phyloP scores from a whole-genome alignment of 768 basidiomycete genomes.

The Krasilnikovozyma curviuscula region DNA sequence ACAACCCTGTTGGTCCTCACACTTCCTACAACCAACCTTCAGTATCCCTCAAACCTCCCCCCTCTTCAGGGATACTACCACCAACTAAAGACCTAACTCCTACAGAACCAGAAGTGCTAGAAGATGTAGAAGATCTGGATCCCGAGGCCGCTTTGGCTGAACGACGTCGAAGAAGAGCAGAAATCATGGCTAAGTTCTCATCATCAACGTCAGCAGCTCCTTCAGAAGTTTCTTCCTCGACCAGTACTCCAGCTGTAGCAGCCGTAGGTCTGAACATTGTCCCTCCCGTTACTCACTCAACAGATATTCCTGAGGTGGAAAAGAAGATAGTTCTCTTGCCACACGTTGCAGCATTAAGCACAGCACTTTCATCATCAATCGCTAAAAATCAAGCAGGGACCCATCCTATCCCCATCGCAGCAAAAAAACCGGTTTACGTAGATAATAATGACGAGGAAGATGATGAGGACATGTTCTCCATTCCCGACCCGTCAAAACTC shows the following conservation, averaged over 20 bases:
- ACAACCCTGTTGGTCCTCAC: background rate
- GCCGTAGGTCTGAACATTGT: background rate
- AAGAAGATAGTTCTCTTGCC: too few relatives aligned
- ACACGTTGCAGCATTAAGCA: too few relatives aligned
- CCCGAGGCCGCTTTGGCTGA: slow-evolving; percentile 9
- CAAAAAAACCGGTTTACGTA: slow-evolving; percentile 26
- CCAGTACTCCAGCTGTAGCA: background rate
- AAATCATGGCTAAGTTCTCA: slow-evolving; percentile 8
- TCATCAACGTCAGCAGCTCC: background rate
- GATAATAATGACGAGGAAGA: slow-evolving; percentile 14
- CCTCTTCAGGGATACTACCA: too few relatives aligned
- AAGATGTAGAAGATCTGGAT: slow-evolving; percentile 7
- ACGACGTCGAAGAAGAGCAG: slow-evolving; percentile 1
- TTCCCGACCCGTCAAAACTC: slow-evolving; percentile 34
- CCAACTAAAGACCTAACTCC: background rate
- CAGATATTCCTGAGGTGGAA: background rate
- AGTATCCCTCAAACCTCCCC: background rate
- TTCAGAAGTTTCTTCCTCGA: background rate
- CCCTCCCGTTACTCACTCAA: background rate
- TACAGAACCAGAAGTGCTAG: slow-evolving; percentile 1
- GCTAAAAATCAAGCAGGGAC: background rate
- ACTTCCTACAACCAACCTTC: background rate
- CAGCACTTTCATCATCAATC: background rate
- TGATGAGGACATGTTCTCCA: slow-evolving; percentile 89
- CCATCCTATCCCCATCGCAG: too few relatives aligned